phyloP scores from a whole-genome alignment of 73 alveolate species.

The Urostyla sp. region DNA sequence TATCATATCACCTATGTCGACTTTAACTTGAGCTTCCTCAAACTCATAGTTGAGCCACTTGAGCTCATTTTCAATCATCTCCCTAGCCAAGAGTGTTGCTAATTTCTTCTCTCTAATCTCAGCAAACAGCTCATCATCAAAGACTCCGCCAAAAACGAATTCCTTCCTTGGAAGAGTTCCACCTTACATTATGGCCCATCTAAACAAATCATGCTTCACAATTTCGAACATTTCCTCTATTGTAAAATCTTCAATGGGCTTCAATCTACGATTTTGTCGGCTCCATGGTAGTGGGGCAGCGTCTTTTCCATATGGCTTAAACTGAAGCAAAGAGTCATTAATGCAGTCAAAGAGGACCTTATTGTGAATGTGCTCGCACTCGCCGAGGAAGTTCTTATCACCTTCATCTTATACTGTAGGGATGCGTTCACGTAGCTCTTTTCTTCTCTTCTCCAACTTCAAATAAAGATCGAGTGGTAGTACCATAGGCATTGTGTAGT shows the following conservation, averaged over 20 bases:
- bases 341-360: constrained; percentile 75
- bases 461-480: constrained; percentile 61
- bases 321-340: constrained; percentile 69
- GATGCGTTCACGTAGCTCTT: constrained; percentile 19
- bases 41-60: constrained; percentile 79
- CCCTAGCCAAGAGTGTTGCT: constrained; percentile 74
- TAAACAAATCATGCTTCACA: constrained; percentile 63
- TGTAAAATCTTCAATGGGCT: constrained; percentile 51
- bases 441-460: constrained; percentile 62
- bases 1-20: constrained; percentile 79
- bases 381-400: constrained; percentile 61
- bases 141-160: constrained; percentile 52
- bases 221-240: constrained; percentile 59
- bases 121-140: constrained; percentile 76
- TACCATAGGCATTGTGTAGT: constrained; percentile 38
- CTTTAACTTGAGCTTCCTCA: constrained; percentile 78
- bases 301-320: constrained; percentile 69
- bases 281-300: constrained; percentile 76
- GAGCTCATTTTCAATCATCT: constrained; percentile 67
- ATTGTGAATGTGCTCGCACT: constrained; percentile 75
- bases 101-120: constrained; percentile 78
- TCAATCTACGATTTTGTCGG: constrained; percentile 51
- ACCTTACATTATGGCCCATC: constrained; percentile 67
- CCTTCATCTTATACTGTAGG: not conserved
- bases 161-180: constrained; percentile 74